These are phyloP conservation scores for Gossypium ekmanianum DNA, from an alignment of 345 rosid genomes.

Conservation along the genomic window DNA sequence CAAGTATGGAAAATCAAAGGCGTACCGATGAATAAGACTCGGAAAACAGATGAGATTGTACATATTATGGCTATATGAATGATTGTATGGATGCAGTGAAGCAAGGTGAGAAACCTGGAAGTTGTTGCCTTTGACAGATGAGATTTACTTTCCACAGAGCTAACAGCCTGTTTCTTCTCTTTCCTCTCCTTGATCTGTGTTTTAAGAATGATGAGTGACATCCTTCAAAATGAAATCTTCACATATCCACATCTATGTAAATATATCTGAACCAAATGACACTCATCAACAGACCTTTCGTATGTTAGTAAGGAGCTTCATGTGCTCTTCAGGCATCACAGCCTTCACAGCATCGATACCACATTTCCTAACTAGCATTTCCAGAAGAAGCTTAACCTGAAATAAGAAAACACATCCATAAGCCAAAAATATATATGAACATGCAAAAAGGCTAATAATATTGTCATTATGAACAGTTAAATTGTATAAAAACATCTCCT, in stretches of 20 bases:
- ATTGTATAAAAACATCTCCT: neutral
- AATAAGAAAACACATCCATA: constrained; percentile 1
- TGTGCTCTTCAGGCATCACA: constrained; percentile 96
- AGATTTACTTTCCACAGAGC: constrained; percentile 64
- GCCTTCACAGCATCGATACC: constrained; percentile 91
- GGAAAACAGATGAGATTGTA: neutral
- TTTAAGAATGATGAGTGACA: constrained; percentile 20
- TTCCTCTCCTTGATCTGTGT: constrained; percentile 72
- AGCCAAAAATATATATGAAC: neutral
- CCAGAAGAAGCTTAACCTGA: constrained; percentile 86
- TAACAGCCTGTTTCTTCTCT: constrained; percentile 55
- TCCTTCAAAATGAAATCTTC: constrained; percentile 9
- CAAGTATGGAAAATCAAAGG: neutral
- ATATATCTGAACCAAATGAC: neutral
- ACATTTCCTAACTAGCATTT: constrained; percentile 93
- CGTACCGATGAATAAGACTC: neutral
- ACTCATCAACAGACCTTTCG: constrained; percentile 58
- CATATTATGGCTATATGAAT: neutral
- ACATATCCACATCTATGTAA: constrained; percentile 1
- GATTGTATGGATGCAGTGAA: neutral
- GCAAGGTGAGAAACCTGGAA: constrained; percentile 52
- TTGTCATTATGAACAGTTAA: neutral
- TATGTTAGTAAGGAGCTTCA: constrained; percentile 87
- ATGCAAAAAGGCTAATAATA: neutral
- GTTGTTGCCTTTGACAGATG: constrained; percentile 67